Conservation (phyloP, 768 basidiomycete species). For the Saitozyma podzolica region DNA sequence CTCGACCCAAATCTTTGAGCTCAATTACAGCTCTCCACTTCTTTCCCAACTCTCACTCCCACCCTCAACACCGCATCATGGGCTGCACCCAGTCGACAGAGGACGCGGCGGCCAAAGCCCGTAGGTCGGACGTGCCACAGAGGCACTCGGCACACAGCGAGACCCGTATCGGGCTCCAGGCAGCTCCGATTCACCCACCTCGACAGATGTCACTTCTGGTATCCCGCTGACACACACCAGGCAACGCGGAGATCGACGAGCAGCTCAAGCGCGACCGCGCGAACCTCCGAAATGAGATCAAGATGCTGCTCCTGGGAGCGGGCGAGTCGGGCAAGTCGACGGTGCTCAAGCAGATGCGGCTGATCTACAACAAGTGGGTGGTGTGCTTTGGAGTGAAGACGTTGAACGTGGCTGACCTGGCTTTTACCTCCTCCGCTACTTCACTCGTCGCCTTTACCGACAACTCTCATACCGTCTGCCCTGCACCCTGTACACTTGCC, state of each 20-base stretch:
- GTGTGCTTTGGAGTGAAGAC: not conserved
- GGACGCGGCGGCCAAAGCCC: slow-evolving; percentile 46
- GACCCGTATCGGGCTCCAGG: not conserved
- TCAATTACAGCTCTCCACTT: not conserved
- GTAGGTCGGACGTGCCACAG: slow-evolving; percentile 22
- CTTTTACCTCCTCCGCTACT: too few relatives aligned
- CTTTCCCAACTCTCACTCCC: not conserved
- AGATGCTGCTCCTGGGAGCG: slow-evolving; percentile 92
- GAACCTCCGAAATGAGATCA: slow-evolving; percentile 55
- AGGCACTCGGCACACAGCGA: not conserved
- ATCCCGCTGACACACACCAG: slow-evolving; percentile 14
- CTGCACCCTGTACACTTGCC: too few relatives aligned
- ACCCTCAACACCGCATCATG: slow-evolving; percentile 27
- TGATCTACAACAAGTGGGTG: slow-evolving; percentile 52
- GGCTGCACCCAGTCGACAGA: slow-evolving; percentile 50
- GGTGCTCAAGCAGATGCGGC: slow-evolving; percentile 53
- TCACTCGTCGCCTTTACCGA: too few relatives aligned
- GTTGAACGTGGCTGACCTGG: too few relatives aligned
- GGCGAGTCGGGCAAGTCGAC: slow-evolving; percentile 86
- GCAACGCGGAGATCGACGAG: slow-evolving; percentile 51
- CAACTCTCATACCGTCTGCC: too few relatives aligned
- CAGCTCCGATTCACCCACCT: not conserved
- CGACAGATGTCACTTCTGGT: too few relatives aligned
- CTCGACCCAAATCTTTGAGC: too few relatives aligned
- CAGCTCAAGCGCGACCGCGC: slow-evolving; percentile 48